Evolutionary conservation across 192 early-diverging fungal genomes (phyloP), one percentile per base, ranked within the genome.

Genomic region (Backusella psychrophila): DNA sequence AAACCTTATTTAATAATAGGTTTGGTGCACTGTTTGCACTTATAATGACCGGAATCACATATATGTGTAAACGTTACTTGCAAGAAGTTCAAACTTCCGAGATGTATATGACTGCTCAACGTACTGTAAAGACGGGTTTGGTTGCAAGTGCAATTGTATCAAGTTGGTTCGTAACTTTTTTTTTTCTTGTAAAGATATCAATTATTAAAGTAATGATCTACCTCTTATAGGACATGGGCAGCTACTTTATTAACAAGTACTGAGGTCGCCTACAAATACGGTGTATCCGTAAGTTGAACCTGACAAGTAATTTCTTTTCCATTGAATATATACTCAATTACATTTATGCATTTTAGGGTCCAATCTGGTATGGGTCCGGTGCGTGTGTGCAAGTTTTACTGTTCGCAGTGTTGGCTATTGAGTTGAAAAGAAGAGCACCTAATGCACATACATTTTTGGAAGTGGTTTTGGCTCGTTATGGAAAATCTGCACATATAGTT

Each of bases 361-460:
- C 17, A 86, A 90, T 67, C 2, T 88, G 91, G 90, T 92, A 92
- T 79, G 91, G 89, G 11, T 84, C 91, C 12, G 91, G 91, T 8
- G 92, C 92, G 19, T 82, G 84, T 36, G 83, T 94, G 4, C 91
- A 93, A 79, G 91, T 93, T 34, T 71, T 94, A 2, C 74, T 93
- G 34, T 93, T 93, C 53, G 90, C 91, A 21, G 87, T 93, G 15
- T 80, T 93, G 59, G 91, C 91, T n/a, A 93, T 93, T 67, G 90
- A 92, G 66, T 69, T 93, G 7, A 93, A 93, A 74, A 85, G 90
- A 72, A 85, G 87, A 68, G 92, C 91, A 52, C 92, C 91, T 4
- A 93, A 93, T 71, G 90, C 90, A 14, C 92, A 93, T 72, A 93
- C 91, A 5, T 92, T 94, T 67, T 72, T 93, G 2, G 91, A 93